Evolutionary conservation across 129 eudicot genomes (phyloP), one percentile per base, ranked within the genome.

Genomic region (Flaveria brownii): DNA sequence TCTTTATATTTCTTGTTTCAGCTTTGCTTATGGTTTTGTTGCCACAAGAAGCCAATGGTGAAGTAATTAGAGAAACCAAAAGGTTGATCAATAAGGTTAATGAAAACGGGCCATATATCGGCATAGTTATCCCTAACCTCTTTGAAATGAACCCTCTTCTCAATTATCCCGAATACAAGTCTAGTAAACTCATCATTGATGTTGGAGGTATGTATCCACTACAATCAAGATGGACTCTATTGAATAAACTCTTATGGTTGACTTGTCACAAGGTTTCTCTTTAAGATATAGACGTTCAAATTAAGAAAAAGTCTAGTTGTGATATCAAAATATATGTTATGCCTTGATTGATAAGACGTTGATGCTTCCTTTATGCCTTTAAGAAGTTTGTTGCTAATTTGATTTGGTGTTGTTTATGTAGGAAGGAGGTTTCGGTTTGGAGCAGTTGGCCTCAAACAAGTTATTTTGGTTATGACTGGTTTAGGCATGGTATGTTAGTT

Each of bases 111-210:
- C 90, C 90, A 33, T 88, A 82, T 67, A 26, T 84, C 12, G 94
- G 94, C 28, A 3, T 88, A 18, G 90, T 88, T n/a, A 82, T 88
- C 50, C 91, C 91, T 33, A 86, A 86, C 77, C 22, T 15, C 25
- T 88, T 84, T 84, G 91, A 88, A 65, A 20, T 88, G 84, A 70
- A 79, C 74, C 94, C 88, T 65, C 85, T 88, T 86, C 88, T 88
- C 54, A 84, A 86, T 60, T 80, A 83, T 62, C 87, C 90, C 11
- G 79, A 79, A 68, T 88, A 61, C 83, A 43, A 45, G 13, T 6
- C 86, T 12, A 55, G 45, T 23, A 9, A 39, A n/a, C 81, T 72
- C 49, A 68, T 68, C 54, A 73, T 84, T 1, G 88, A 84, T 73
- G 46, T 73, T 25, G 65, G 73, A 81, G 94, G 94, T 86, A 80